A percentile compares a stretch with the other conserved stretches of the same genome.
Evolutionary conservation across 1,284 basidiomycete species (phyloP).

Genomic region (Somion occarium): DNA sequence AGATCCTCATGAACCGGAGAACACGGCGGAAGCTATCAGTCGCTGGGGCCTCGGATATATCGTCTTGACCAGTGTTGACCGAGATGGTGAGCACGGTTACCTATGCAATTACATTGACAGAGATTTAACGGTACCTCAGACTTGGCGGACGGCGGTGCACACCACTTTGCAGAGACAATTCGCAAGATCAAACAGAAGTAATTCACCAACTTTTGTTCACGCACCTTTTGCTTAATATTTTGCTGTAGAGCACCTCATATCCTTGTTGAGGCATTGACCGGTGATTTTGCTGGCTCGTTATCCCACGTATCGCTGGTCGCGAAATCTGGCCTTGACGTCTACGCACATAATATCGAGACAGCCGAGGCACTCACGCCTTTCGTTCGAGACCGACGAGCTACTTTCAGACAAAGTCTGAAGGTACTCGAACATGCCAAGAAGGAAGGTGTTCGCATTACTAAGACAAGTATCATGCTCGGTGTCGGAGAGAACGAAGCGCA

Average conservation of each 20-base stretch:
- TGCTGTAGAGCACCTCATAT: slow-evolving; percentile 81
- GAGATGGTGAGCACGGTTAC: slow-evolving; percentile 68
- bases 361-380: slow-evolving; percentile 90
- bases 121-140: slow-evolving; percentile 44
- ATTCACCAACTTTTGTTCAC: too few relatives aligned
- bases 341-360: slow-evolving; percentile 98
- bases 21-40: slow-evolving; percentile 97
- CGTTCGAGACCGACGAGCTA: slow-evolving; percentile 93
- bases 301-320: slow-evolving; percentile 82
- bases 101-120: neutral
- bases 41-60: slow-evolving; percentile 99
- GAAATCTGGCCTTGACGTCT: slow-evolving; percentile 92
- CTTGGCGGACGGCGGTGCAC: slow-evolving; percentile 86
- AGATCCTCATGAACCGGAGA: slow-evolving; percentile 96
- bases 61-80: slow-evolving; percentile 94
- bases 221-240: neutral
- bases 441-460: slow-evolving; percentile 85
- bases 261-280: slow-evolving; percentile 94
- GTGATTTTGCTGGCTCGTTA: slow-evolving; percentile 85
- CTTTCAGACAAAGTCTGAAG: slow-evolving; percentile 84
- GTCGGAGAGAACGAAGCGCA: slow-evolving; percentile 90
- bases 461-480: slow-evolving; percentile 99
- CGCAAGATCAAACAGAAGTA: slow-evolving; percentile 93
- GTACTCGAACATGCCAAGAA: slow-evolving; percentile 84
- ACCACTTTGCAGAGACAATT: slow-evolving; percentile 95